phyloP scores from a whole-genome alignment of 345 rosid genomes.

The Eucalyptus pauciflora region DNA sequence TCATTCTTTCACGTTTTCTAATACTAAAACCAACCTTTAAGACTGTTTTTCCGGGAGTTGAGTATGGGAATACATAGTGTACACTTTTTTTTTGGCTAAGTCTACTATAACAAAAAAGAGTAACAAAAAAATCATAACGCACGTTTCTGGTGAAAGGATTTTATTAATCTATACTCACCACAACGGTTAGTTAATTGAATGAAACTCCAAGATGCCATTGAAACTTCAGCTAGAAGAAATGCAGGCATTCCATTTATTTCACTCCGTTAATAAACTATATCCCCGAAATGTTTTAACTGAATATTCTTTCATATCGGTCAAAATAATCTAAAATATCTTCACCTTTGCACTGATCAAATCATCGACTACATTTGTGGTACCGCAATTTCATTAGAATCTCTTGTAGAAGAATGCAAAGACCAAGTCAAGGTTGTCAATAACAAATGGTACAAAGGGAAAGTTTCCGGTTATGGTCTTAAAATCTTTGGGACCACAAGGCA shows the following conservation, averaged over 20 bases:
- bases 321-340: background rate
- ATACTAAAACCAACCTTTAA: background rate
- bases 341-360: background rate
- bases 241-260: background rate
- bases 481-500: background rate
- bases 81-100: background rate
- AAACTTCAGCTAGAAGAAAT: background rate
- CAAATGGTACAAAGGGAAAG: background rate
- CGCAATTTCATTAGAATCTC: background rate
- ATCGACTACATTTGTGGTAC: background rate
- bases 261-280: background rate
- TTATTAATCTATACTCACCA: background rate
- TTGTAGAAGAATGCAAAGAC: background rate
- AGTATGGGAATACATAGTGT: background rate
- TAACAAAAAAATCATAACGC: background rate
- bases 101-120: background rate
- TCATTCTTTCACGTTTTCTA: background rate
- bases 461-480: background rate
- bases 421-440: background rate
- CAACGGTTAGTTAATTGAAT: background rate
- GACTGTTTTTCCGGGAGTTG: background rate
- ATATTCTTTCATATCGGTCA: background rate
- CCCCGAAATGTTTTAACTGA: background rate
- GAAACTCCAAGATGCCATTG: background rate
- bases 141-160: background rate